A percentile compares a stretch with the other conserved stretches of the same genome.
These are phyloP conservation scores for Auricularia cornea DNA, from an alignment of 768 basidiomycete genomes.

Conservation along the genomic window DNA sequence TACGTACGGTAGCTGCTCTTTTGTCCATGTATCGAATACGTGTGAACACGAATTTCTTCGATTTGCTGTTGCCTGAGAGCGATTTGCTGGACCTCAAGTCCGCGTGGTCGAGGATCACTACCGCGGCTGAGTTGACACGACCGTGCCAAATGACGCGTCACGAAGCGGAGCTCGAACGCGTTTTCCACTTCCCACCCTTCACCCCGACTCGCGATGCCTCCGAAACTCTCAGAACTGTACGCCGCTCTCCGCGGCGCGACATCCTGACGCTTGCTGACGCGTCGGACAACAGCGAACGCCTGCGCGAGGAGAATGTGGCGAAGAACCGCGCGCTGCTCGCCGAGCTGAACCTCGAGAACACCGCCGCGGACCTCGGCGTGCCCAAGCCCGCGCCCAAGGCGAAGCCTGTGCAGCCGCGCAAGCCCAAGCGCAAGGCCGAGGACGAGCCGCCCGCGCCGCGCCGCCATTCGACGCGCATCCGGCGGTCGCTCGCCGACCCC, in stretches of 20 bases:
- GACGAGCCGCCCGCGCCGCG: constrained; percentile 41
- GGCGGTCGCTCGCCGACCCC: constrained; percentile 38
- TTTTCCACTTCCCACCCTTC: too few species aligned
- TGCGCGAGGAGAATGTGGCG: constrained; percentile 75
- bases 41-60: too few species aligned
- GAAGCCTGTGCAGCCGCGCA: constrained; percentile 55
- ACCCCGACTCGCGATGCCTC: neutral
- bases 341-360: constrained; percentile 57
- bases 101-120: too few species aligned
- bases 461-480: constrained; percentile 59
- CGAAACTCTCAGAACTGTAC: constrained; percentile 3
- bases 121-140: too few species aligned
- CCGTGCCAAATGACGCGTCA: too few species aligned
- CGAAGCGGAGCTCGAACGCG: too few species aligned
- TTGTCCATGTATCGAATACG: too few species aligned
- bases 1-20: too few species aligned
- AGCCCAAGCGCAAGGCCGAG: constrained; percentile 41
- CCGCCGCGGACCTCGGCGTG: constrained; percentile 39
- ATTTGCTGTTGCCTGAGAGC: too few species aligned
- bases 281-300: constrained; percentile 49
- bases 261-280: too few species aligned
- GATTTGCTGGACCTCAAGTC: too few species aligned
- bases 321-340: constrained; percentile 69
- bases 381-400: constrained; percentile 36
- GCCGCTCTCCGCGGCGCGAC: neutral